phyloP scores from a whole-genome alignment of 768 basidiomycete genomes.

The Mycena albidolilacea region DNA sequence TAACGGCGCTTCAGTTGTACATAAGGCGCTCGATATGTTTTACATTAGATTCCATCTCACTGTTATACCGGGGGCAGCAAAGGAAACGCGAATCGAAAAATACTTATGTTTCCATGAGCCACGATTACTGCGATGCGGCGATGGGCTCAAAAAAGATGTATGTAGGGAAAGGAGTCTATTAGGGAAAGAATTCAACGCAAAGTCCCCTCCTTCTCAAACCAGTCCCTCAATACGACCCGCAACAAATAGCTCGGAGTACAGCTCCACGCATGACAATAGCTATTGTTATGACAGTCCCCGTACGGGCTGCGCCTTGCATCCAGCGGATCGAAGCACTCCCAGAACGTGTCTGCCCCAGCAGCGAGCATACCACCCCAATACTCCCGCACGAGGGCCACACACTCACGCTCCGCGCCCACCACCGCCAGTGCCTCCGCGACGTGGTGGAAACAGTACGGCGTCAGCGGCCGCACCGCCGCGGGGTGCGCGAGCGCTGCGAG shows the following conservation, averaged over 20 bases:
- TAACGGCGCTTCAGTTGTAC: conserved; percentile 6
- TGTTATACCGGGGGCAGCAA: conserved; percentile 7
- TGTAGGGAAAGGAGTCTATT: no score
- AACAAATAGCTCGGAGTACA: conserved; percentile 24
- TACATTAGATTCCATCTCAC: neutral
- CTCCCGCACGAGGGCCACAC: conserved; percentile 11
- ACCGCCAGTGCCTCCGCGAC: conserved; percentile 17
- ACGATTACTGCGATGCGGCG: neutral
- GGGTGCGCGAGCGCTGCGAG: conserved; percentile 19
- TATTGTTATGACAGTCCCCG: conserved; percentile 25
- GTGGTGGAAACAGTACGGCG: conserved; percentile 25
- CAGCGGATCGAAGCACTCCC: conserved; percentile 25
- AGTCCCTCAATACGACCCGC: conserved; percentile 20
- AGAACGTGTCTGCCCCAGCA: conserved; percentile 24
- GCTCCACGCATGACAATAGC: conserved; percentile 26
- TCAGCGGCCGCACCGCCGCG: conserved; percentile 23
- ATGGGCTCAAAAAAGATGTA: neutral
- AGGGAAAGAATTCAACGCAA: conserved; percentile 2
- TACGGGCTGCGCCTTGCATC: conserved; percentile 23
- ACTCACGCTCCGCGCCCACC: conserved; percentile 22
- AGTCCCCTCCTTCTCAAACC: conserved; percentile 19
- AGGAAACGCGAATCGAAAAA: conserved; percentile 10
- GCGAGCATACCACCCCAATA: conserved; percentile 23
- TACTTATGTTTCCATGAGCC: conserved; percentile 15
- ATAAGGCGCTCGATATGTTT: neutral